Percentiles rank a stretch among this genome's conserved stretches.
Conservation (phyloP, 2,329 filamentous ascomycete species). For the Fusarium sp. region DNA sequence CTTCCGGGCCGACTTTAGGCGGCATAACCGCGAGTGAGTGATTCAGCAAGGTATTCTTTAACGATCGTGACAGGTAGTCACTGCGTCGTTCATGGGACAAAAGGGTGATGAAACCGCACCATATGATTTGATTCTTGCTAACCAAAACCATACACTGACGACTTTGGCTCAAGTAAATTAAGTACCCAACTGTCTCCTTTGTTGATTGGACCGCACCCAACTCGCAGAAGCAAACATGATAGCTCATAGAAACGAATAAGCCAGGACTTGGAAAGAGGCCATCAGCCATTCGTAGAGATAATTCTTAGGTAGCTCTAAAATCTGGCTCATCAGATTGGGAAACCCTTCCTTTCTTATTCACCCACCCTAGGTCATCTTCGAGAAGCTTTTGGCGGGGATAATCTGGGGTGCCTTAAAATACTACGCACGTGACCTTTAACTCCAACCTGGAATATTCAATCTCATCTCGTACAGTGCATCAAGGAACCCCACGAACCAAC, state of each 20-base stretch:
- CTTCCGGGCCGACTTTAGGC: constrained; percentile 26
- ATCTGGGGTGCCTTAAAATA: neutral
- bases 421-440: constrained; percentile 28
- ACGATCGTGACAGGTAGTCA: neutral
- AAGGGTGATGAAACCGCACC: neutral
- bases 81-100: neutral
- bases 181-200: neutral
- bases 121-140: neutral
- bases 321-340: neutral
- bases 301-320: neutral
- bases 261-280: neutral
- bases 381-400: constrained; percentile 6
- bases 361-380: neutral
- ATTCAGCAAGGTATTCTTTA: neutral
- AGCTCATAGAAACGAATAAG: neutral
- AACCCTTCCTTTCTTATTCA: neutral
- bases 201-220: neutral
- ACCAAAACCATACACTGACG: neutral
- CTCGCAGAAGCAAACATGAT: neutral
- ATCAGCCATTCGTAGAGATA: neutral
- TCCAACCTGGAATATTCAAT: constrained; percentile 12
- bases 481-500: constrained; percentile 2
- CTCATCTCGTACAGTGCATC: neutral
- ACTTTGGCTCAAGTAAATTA: neutral
- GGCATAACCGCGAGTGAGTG: neutral